A percentile compares a stretch with the other conserved stretches of the same genome.
Conservation (phyloP, 2,329 filamentous ascomycete genomes). For the Pyrenophora seminiperda region DNA sequence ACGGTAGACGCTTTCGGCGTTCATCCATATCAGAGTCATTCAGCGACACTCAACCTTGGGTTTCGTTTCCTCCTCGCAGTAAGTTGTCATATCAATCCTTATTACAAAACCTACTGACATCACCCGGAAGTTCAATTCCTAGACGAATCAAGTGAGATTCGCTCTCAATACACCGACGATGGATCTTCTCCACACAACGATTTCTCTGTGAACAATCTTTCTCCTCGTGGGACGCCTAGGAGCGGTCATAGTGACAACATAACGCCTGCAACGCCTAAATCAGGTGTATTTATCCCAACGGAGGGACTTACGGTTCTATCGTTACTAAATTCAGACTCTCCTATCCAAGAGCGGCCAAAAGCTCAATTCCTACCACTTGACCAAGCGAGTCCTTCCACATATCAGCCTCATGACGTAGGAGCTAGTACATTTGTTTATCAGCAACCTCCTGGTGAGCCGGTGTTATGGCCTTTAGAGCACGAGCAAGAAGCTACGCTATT, state of each 20-base stretch:
- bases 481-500: conserved; percentile 47
- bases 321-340: conserved; percentile 42
- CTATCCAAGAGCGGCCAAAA: conserved; percentile 21
- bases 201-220: conserved; percentile 12
- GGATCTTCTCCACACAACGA: conserved; percentile 21
- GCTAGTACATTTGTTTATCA: conserved; percentile 37
- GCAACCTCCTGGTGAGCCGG: conserved; percentile 35
- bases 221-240: conserved; percentile 18
- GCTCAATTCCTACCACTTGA: conserved; percentile 24
- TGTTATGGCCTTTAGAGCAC: conserved; percentile 44
- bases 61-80: conserved; percentile 44
- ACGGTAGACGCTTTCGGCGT: conserved; percentile 42
- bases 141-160: conserved; percentile 43
- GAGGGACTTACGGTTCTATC: conserved; percentile 43
- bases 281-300: conserved; percentile 30
- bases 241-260: conserved; percentile 12
- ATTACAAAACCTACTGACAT: conserved; percentile 14
- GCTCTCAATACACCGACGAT: conserved; percentile 38
- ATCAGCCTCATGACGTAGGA: conserved; percentile 16
- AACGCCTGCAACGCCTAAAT: conserved; percentile 22
- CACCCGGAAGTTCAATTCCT: conserved; percentile 41
- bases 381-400: conserved; percentile 9
- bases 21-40: conserved; percentile 43
- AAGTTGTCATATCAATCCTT: not conserved
- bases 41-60: conserved; percentile 42